Conservation (phyloP, 371 early-diverging fungal species). For the Synchytrium microbalum region DNA sequence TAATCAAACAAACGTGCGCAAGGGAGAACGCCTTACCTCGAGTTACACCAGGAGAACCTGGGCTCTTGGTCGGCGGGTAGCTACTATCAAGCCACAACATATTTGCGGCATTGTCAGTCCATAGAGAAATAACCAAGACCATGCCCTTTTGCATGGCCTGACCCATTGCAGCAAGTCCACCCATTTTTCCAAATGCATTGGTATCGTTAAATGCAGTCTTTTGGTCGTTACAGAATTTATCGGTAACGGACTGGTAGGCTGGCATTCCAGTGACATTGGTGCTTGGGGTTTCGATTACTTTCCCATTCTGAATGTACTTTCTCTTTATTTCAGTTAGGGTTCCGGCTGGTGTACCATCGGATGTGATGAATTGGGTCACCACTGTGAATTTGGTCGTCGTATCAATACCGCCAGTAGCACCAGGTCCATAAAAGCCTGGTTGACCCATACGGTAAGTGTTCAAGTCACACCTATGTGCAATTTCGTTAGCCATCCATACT, state of each 20-base stretch:
- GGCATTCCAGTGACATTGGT: slow-evolving; percentile 4
- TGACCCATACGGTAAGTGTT: slow-evolving; percentile 24
- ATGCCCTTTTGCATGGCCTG: slow-evolving; percentile 17
- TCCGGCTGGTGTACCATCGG: slow-evolving; percentile 22
- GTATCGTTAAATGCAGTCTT: slow-evolving; percentile 19
- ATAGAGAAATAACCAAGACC: slow-evolving; percentile 22
- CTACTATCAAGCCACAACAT: slow-evolving; percentile 27
- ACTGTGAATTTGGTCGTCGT: slow-evolving; percentile 21
- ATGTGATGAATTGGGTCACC: slow-evolving; percentile 28
- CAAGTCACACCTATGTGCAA: slow-evolving; percentile 25
- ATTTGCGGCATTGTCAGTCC: slow-evolving; percentile 19
- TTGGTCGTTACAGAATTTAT: slow-evolving; percentile 13
- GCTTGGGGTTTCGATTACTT: slow-evolving; percentile 9
- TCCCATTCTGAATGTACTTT: slow-evolving; percentile 22
- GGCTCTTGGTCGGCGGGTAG: slow-evolving; percentile 10
- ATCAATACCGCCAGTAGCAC: slow-evolving; percentile 23
- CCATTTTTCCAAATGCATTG: slow-evolving; percentile 13
- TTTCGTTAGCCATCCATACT: too few relatives aligned
- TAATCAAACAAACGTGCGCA: too few relatives aligned
- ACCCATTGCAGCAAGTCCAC: slow-evolving; percentile 21
- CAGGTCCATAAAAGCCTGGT: slow-evolving; percentile 21
- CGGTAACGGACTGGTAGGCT: slow-evolving; percentile 15
- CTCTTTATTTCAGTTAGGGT: slow-evolving; percentile 19
- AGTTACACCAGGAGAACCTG: slow-evolving; percentile 9
- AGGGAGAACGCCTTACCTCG: slow-evolving; percentile 24